Percentiles rank a stretch among this genome's conserved stretches.
Evolutionary conservation across 2,329 filamentous ascomycete genomes (phyloP).

Genomic region (Pseudogymnoascus sp.): DNA sequence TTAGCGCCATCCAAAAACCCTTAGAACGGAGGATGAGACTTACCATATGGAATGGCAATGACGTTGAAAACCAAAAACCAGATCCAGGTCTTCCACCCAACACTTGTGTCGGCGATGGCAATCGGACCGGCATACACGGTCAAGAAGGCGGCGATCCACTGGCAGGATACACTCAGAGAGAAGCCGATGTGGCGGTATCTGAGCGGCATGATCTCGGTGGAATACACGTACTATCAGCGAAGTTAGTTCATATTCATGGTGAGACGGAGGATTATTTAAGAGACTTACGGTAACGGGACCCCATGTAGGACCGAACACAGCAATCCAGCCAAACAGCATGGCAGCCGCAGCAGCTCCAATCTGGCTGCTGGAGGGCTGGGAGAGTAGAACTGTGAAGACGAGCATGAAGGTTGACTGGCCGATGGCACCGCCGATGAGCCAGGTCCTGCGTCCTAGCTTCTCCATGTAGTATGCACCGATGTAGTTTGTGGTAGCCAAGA

Average conservation of each 20-base stretch:
- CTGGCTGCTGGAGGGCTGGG: conserved; percentile 1
- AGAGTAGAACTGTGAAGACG: conserved; percentile 22
- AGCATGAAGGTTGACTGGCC: conserved; percentile 25
- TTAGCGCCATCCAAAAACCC: conserved; percentile 21
- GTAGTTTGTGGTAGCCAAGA: background rate
- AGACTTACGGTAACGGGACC: conserved; percentile 21
- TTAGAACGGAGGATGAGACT: background rate
- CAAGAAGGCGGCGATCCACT: conserved; percentile 31
- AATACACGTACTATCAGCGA: conserved; percentile 26
- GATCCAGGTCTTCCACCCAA: conserved; percentile 31
- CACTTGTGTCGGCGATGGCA: conserved; percentile 20
- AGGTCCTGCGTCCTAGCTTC: conserved; percentile 24
- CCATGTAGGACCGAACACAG: conserved; percentile 28
- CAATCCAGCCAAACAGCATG: conserved; percentile 28
- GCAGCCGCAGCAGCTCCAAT: conserved; percentile 24
- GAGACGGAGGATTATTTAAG: background rate
- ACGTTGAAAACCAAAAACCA: conserved; percentile 29
- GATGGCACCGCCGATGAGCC: conserved; percentile 24
- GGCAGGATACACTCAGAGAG: conserved; percentile 25
- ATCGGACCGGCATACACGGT: conserved; percentile 32
- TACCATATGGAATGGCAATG: conserved; percentile 24
- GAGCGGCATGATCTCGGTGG: conserved; percentile 29
- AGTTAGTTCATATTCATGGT: background rate
- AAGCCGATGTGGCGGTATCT: conserved; percentile 30
- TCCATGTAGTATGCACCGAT: conserved; percentile 25